Evolutionary conservation across 2,329 filamentous ascomycete species (phyloP).

Genomic region (Neurospora sp.): DNA sequence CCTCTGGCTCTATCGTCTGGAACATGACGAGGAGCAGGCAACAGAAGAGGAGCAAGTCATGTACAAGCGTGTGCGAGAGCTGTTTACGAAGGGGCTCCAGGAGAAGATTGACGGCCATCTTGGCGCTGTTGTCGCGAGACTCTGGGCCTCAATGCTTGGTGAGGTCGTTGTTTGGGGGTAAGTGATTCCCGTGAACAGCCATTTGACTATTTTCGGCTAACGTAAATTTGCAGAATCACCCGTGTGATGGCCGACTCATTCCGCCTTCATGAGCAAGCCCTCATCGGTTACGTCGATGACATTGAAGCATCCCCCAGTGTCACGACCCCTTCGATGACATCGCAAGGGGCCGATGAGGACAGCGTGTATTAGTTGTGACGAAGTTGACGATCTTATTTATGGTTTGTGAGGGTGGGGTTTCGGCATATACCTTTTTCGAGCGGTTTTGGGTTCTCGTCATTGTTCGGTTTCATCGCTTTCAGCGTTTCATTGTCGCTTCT

Average conservation of each 20-base stretch:
- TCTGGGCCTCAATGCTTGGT: conserved; percentile 97
- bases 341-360: conserved; percentile 61
- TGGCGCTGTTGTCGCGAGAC: conserved; percentile 86
- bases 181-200: conserved; percentile 33
- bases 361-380: conserved; percentile 54
- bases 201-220: conserved; percentile 31
- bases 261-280: conserved; percentile 89
- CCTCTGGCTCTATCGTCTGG: conserved; percentile 96
- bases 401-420: conserved; percentile 23
- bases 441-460: conserved; percentile 24
- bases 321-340: conserved; percentile 62
- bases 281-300: conserved; percentile 89
- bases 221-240: conserved; percentile 54
- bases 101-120: conserved; percentile 74
- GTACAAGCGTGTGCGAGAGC: conserved; percentile 84
- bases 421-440: conserved; percentile 35
- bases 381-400: conserved; percentile 45
- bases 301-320: conserved; percentile 59
- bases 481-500: conserved; percentile 23
- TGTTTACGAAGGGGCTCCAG: conserved; percentile 86
- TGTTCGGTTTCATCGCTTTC: conserved; percentile 15
- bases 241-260: conserved; percentile 98
- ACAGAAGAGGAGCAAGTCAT: conserved; percentile 76
- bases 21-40: conserved; percentile 93
- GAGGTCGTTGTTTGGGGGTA: conserved; percentile 99